Evolutionary conservation across 352 stramenopile genomes (phyloP).

Genomic region (Phytophthora cactorum): DNA sequence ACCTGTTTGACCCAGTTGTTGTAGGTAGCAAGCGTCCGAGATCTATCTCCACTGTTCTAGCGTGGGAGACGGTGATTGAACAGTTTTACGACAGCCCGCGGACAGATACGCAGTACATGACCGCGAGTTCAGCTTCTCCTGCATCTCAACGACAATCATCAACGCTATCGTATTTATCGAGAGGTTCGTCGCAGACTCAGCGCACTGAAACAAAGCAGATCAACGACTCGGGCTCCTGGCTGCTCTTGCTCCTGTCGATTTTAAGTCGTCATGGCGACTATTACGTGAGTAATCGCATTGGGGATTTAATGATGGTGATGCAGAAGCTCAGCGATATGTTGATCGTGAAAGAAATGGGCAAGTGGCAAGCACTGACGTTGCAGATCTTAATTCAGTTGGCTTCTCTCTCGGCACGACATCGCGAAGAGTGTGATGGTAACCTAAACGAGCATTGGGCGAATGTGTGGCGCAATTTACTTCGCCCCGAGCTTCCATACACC

Average conservation of each 20-base stretch:
- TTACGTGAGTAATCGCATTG: slow-evolving; percentile 60
- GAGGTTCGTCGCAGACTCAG: slow-evolving; percentile 23
- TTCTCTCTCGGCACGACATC: slow-evolving; percentile 40
- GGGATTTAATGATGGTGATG: slow-evolving; percentile 65
- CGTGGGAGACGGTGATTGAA: slow-evolving; percentile 56
- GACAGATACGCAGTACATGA: slow-evolving; percentile 30
- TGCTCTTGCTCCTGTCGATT: slow-evolving; percentile 55
- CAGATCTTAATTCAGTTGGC: slow-evolving; percentile 59
- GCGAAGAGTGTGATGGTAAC: slow-evolving; percentile 37
- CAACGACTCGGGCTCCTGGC: slow-evolving; percentile 46
- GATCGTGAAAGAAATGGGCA: slow-evolving; percentile 54
- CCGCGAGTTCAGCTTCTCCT: slow-evolving; percentile 26
- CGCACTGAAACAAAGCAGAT: slow-evolving; percentile 36
- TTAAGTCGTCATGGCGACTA: slow-evolving; percentile 59
- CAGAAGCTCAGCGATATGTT: slow-evolving; percentile 50
- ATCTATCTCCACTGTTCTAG: slow-evolving; percentile 32
- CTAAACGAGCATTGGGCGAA: slow-evolving; percentile 53
- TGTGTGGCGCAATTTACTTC: slow-evolving; percentile 58
- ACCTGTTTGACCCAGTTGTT: slow-evolving; percentile 21
- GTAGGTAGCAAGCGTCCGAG: slow-evolving; percentile 39
- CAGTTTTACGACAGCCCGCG: slow-evolving; percentile 41
- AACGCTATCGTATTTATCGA: slow-evolving; percentile 37
- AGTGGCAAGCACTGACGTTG: slow-evolving; percentile 56
- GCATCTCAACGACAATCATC: slow-evolving; percentile 29
- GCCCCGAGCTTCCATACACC: slow-evolving; percentile 58